Conservation (phyloP, 164 flowering plant species). For the Macadamia integrifolia region DNA sequence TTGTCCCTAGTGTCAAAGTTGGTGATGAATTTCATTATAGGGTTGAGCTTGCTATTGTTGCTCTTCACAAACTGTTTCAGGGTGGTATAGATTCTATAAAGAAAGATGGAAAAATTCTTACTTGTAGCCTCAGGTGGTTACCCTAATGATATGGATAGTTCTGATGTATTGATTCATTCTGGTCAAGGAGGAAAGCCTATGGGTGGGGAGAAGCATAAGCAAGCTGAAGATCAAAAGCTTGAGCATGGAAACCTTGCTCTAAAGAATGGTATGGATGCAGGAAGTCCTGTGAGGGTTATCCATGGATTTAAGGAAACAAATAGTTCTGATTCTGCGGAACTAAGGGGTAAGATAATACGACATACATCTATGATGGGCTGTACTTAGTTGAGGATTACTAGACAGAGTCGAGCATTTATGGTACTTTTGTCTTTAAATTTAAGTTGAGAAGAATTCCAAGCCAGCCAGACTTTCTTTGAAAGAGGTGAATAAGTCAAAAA, state of each 20-base stretch:
- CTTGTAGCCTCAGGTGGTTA: conserved; percentile 85
- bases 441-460: conserved; percentile 45
- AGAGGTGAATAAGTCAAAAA: conserved; percentile 45
- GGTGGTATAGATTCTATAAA: conserved; percentile 71
- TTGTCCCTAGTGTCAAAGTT: no score
- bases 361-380: conserved; percentile 71
- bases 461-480: conserved; percentile 73
- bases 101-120: conserved; percentile 29
- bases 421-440: conserved; percentile 35
- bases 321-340: conserved; percentile 28
- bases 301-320: conserved; percentile 53
- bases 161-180: conserved; percentile 51
- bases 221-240: no score
- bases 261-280: no score
- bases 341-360: conserved; percentile 27
- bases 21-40: conserved; percentile 29
- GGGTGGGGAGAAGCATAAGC: conserved; percentile 9
- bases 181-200: conserved; percentile 63
- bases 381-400: conserved; percentile 54
- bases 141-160: conserved; percentile 44
- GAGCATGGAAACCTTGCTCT: no score
- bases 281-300: conserved; percentile 45
- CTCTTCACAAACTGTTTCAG: conserved; percentile 66
- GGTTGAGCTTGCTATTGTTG: conserved; percentile 70
- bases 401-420: conserved; percentile 51